These are phyloP conservation scores for Moesziomyces sp. DNA, from an alignment of 1,284 basidiomycete genomes.

Conservation along the genomic window DNA sequence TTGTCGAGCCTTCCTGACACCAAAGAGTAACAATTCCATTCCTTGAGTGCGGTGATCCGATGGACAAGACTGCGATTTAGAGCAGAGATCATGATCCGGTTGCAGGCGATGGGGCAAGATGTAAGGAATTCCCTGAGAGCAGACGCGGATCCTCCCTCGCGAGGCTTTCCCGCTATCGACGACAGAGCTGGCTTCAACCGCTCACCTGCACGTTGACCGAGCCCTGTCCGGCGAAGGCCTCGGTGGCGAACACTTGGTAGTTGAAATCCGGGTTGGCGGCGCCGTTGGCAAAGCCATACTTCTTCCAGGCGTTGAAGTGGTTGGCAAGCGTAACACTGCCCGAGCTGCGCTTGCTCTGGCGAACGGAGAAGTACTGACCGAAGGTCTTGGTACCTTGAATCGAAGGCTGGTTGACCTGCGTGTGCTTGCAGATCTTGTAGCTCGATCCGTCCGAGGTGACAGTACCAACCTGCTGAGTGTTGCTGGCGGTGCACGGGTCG, in stretches of 20 bases:
- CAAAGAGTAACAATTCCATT: too few species aligned
- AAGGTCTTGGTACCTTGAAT: conserved; percentile 46
- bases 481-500: conserved; percentile 27
- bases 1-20: too few species aligned
- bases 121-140: too few species aligned
- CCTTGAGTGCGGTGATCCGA: too few species aligned
- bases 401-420: conserved; percentile 39
- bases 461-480: conserved; percentile 13
- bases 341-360: conserved; percentile 27
- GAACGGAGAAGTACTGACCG: conserved; percentile 30
- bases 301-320: conserved; percentile 41
- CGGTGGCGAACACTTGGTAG: conserved; percentile 46
- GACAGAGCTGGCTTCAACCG: background rate
- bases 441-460: conserved; percentile 28
- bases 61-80: too few species aligned
- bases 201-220: conserved; percentile 16
- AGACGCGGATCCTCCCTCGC: too few species aligned
- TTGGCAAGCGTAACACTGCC: conserved; percentile 27
- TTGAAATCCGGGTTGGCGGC: conserved; percentile 30
- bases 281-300: conserved; percentile 32
- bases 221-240: conserved; percentile 27
- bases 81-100: too few species aligned
- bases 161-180: too few species aligned
- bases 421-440: conserved; percentile 45
- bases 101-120: too few species aligned